A percentile compares a stretch with the other conserved stretches of the same genome.
Evolutionary conservation across 2,329 filamentous ascomycete species (phyloP).

Genomic region (Amphichorda felina): DNA sequence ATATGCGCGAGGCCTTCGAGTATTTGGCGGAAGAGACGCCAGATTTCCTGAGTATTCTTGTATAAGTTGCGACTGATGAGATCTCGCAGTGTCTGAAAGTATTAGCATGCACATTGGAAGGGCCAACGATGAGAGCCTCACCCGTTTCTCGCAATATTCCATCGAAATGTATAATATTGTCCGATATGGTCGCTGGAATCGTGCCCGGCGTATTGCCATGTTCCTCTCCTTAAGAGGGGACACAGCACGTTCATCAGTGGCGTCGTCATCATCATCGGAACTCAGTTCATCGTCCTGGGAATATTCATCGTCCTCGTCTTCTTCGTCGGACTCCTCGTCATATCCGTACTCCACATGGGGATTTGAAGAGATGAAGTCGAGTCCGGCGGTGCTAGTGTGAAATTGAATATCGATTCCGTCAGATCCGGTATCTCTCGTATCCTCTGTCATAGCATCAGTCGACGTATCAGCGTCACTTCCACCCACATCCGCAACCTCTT

Average conservation of each 20-base stretch:
- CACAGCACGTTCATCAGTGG: slow-evolving; percentile 7
- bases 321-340: slow-evolving; percentile 28
- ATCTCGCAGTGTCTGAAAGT: slow-evolving; percentile 62
- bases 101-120: slow-evolving; percentile 1
- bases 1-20: slow-evolving; percentile 85
- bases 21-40: slow-evolving; percentile 85
- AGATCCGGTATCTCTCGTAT: slow-evolving; percentile 24
- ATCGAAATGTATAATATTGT: slow-evolving; percentile 94
- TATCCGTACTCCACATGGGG: slow-evolving; percentile 71
- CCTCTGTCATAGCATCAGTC: slow-evolving; percentile 32
- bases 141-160: slow-evolving; percentile 92
- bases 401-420: slow-evolving; percentile 41
- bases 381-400: slow-evolving; percentile 60
- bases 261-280: slow-evolving; percentile 2
- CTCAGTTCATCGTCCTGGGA: slow-evolving; percentile 31
- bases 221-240: slow-evolving; percentile 19
- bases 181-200: slow-evolving; percentile 41
- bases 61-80: slow-evolving; percentile 67
- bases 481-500: slow-evolving; percentile 47
- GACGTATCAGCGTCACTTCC: slow-evolving; percentile 47
- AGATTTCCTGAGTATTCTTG: slow-evolving; percentile 66
- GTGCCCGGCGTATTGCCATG: slow-evolving; percentile 15
- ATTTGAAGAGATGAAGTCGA: slow-evolving; percentile 90
- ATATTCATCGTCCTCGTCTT: slow-evolving; percentile 31
- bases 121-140: slow-evolving; percentile 25